phyloP scores from a whole-genome alignment of 768 basidiomycete genomes.

The Rhizopogon vulgaris region DNA sequence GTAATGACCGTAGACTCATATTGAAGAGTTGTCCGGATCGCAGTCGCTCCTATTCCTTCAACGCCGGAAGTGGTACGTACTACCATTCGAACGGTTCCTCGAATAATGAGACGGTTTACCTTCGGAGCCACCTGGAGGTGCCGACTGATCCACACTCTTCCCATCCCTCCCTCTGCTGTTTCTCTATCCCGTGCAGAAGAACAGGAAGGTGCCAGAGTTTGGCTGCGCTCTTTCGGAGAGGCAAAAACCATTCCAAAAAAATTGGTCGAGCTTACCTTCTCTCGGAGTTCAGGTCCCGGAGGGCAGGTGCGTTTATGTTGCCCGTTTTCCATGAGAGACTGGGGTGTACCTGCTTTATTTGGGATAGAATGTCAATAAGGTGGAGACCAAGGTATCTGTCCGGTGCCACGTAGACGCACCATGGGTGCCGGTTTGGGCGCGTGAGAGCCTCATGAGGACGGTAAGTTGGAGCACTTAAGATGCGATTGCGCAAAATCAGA shows the following conservation, averaged over 20 bases:
- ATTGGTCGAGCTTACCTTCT: constrained; percentile 59
- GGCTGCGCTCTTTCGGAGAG: constrained; percentile 46
- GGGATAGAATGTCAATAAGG: constrained; percentile 51
- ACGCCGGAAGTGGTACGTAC: background rate
- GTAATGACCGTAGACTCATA: too few relatives aligned
- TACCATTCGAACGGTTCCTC: background rate
- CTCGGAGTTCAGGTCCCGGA: constrained; percentile 79
- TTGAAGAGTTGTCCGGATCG: too few relatives aligned
- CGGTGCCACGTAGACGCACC: constrained; percentile 49
- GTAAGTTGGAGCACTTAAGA: constrained; percentile 26
- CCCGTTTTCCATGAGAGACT: background rate
- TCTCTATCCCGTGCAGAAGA: constrained; percentile 35
- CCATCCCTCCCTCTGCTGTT: constrained; percentile 37
- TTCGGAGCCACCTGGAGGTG: background rate
- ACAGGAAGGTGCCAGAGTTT: constrained; percentile 41
- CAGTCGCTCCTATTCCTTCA: background rate
- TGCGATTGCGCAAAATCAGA: constrained; percentile 15
- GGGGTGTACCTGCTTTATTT: background rate
- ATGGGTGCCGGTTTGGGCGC: constrained; percentile 73
- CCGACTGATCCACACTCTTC: constrained; percentile 23
- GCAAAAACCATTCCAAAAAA: constrained; percentile 38
- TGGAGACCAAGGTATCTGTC: constrained; percentile 71
- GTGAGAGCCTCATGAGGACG: constrained; percentile 41
- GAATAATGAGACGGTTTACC: background rate
- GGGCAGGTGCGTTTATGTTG: constrained; percentile 52